Conservation (phyloP, 257 asterid species). For the Plantago major region DNA sequence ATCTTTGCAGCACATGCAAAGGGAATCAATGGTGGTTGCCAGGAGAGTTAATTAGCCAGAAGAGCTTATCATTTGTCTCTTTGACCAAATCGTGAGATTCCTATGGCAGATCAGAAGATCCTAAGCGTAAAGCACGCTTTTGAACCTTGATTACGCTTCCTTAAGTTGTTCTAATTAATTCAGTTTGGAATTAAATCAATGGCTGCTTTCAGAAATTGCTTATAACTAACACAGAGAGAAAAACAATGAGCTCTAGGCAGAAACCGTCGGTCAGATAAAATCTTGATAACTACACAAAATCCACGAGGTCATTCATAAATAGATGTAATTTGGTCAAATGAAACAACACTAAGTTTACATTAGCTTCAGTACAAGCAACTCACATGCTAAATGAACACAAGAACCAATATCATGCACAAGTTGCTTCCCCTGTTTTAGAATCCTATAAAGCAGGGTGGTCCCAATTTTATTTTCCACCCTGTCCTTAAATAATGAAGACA, state of each 20-base stretch:
- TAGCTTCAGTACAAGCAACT: not conserved
- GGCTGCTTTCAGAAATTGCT: too few species aligned
- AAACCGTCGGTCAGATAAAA: too few species aligned
- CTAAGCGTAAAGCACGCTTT: constrained; percentile 1
- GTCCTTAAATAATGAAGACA: too few species aligned
- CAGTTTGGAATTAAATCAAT: too few species aligned
- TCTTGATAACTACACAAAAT: too few species aligned
- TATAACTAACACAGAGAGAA: too few species aligned
- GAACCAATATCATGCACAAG: constrained; percentile 7
- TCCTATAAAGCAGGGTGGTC: not conserved
- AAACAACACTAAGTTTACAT: too few species aligned
- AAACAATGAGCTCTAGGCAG: too few species aligned
- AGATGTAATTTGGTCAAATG: too few species aligned
- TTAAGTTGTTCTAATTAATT: not conserved
- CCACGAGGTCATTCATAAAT: too few species aligned
- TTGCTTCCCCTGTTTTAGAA: not conserved
- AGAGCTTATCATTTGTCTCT: constrained; percentile 24
- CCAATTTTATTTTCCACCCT: too few species aligned
- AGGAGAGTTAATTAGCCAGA: constrained; percentile 14
- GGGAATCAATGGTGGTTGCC: constrained; percentile 34
- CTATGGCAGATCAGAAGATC: constrained; percentile 5
- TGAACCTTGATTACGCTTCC: constrained; percentile 5
- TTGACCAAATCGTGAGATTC: constrained; percentile 27
- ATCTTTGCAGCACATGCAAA: constrained; percentile 55
- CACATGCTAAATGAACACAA: constrained; percentile 2